These are phyloP conservation scores for Pythium chondricola DNA, from an alignment of 352 stramenopile species.

Conservation along the genomic window DNA sequence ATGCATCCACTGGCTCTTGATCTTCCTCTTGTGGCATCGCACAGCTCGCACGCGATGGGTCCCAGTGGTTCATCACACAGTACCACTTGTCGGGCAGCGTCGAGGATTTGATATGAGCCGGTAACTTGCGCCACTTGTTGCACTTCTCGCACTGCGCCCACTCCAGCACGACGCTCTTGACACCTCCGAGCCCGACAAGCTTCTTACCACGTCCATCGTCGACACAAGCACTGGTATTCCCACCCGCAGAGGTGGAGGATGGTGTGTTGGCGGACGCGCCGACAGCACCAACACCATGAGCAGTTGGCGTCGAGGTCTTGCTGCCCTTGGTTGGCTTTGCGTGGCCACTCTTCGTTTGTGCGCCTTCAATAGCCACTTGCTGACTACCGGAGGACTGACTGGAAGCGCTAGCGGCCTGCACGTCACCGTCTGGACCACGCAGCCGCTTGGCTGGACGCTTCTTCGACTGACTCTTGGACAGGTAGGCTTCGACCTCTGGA, in stretches of 20 bases:
- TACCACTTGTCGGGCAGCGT: slow-evolving; percentile 95
- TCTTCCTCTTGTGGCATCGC: slow-evolving; percentile 70
- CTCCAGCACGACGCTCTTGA: slow-evolving; percentile 82
- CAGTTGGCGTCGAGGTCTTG: slow-evolving; percentile 17
- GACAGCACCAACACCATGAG: background rate
- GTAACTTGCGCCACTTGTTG: slow-evolving; percentile 95
- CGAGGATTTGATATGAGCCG: slow-evolving; percentile 86
- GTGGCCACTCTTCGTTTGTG: background rate
- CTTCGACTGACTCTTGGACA: slow-evolving; percentile 54
- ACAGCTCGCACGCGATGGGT: slow-evolving; percentile 74
- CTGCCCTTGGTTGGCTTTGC: slow-evolving; percentile 10
- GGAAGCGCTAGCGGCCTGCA: background rate
- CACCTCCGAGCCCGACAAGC: slow-evolving; percentile 7
- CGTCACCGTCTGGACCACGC: slow-evolving; percentile 15
- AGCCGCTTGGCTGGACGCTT: slow-evolving; percentile 62
- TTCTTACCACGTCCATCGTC: slow-evolving; percentile 5
- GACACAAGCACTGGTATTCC: background rate
- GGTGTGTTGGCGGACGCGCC: background rate
- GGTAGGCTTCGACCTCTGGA: slow-evolving; percentile 58
- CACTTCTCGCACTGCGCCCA: slow-evolving; percentile 97
- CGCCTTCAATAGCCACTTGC: background rate
- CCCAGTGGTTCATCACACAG: slow-evolving; percentile 95
- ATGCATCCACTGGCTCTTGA: slow-evolving; percentile 49
- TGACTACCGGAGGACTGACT: background rate
- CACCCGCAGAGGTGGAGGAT: background rate